A percentile compares a stretch with the other conserved stretches of the same genome.
Evolutionary conservation across 192 early-diverging fungal genomes (phyloP).

Genomic region (Mortierella antarctica): DNA sequence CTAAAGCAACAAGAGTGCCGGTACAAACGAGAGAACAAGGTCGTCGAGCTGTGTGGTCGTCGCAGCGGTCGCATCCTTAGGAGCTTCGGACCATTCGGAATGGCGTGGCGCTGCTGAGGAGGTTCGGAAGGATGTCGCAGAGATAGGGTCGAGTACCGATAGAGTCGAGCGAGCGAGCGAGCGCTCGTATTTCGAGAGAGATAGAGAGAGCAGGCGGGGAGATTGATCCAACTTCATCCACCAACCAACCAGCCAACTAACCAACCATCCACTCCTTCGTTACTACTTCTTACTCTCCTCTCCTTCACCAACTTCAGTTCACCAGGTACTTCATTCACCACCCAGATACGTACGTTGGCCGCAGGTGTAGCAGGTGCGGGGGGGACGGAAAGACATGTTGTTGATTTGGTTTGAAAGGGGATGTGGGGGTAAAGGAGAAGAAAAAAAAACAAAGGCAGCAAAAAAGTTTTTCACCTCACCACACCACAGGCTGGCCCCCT

Average conservation of each 20-base stretch:
- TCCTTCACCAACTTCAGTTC: conserved; percentile 19
- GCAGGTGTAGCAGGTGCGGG: conserved; percentile 54
- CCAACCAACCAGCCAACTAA: conserved; percentile 9
- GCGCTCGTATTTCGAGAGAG: neutral
- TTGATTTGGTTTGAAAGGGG: neutral
- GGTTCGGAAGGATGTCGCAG: no score
- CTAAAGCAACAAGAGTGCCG: no score
- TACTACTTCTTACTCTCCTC: conserved; percentile 3
- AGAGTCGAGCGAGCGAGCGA: no score
- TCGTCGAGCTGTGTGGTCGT: no score
- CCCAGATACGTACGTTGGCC: conserved; percentile 50
- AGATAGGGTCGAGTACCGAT: no score
- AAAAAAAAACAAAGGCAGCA: conserved; percentile 22
- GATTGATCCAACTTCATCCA: conserved; percentile 14
- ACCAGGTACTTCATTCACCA: conserved; percentile 4
- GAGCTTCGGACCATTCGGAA: no score
- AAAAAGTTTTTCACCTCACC: conserved; percentile 24
- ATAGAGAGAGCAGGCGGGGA: neutral
- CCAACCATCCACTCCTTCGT: conserved; percentile 7
- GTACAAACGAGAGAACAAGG: no score
- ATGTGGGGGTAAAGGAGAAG: conserved; percentile 14
- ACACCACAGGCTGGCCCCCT: neutral
- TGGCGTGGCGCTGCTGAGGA: no score
- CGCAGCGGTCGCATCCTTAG: no score
- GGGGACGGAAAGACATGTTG: conserved; percentile 50